These are phyloP conservation scores for Tetrahymena borealis DNA, from an alignment of 73 alveolate species.

Conservation along the genomic window DNA sequence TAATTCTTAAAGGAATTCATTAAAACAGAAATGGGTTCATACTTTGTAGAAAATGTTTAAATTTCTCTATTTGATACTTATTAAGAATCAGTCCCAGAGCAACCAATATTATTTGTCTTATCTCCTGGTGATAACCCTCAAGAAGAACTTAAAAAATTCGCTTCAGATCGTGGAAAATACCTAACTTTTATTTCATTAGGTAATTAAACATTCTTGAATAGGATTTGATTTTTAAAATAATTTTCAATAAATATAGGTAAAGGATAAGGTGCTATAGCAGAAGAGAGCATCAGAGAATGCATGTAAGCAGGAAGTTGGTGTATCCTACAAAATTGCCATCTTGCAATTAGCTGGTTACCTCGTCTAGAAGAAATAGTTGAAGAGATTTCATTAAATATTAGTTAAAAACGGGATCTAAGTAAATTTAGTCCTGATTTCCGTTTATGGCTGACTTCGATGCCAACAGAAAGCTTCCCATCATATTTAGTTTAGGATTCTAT, in stretches of 20 bases:
- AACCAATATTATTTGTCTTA: constrained; percentile 88
- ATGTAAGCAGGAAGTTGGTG: constrained; percentile 93
- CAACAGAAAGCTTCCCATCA: constrained; percentile 90
- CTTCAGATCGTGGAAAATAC: constrained; percentile 68
- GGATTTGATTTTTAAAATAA: background rate
- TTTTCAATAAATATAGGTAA: no score
- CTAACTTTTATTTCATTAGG: constrained; percentile 82
- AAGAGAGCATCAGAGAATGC: constrained; percentile 80
- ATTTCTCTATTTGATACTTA: constrained; percentile 77
- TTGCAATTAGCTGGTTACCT: constrained; percentile 94
- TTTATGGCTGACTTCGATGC: constrained; percentile 93
- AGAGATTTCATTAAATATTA: constrained; percentile 45
- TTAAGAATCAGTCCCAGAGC: constrained; percentile 72
- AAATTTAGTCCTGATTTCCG: constrained; percentile 70
- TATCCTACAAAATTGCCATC: constrained; percentile 94
- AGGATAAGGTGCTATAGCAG: constrained; percentile 93
- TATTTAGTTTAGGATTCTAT: constrained; percentile 86
- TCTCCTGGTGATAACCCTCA: constrained; percentile 97
- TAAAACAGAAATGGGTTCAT: constrained; percentile 77
- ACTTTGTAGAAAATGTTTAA: constrained; percentile 85
- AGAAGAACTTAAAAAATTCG: constrained; percentile 74
- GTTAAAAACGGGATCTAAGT: background rate
- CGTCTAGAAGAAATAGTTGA: constrained; percentile 75
- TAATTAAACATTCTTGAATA: background rate
- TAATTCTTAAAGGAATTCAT: constrained; percentile 74